These are phyloP conservation scores for Hansenula anomala DNA, from an alignment of 1,139 yeast genomes.

Conservation along the genomic window DNA sequence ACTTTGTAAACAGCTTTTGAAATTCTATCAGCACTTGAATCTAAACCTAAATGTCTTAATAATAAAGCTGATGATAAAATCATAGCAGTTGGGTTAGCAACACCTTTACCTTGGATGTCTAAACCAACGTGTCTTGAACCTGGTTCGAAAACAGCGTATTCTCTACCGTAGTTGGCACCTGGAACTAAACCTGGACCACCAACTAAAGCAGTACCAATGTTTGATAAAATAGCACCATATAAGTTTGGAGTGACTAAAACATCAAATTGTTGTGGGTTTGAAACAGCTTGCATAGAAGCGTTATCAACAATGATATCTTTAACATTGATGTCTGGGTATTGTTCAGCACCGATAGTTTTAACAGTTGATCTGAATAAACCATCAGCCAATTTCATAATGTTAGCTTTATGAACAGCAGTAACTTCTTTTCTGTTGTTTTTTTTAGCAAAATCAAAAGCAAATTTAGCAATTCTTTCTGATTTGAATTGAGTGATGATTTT, in stretches of 20 bases:
- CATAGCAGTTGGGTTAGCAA: conserved; percentile 98
- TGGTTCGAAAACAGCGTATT: conserved; percentile 97
- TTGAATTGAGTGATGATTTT: conserved; percentile 93
- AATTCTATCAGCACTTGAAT: conserved; percentile 78
- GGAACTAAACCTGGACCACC: conserved; percentile 99
- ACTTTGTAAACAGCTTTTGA: conserved; percentile 86
- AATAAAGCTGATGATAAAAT: conserved; percentile 84
- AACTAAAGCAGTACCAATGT: conserved; percentile 96
- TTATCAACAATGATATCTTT: conserved; percentile 97
- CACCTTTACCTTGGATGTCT: conserved; percentile 89
- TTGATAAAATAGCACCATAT: conserved; percentile 95
- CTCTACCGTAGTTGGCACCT: conserved; percentile 98
- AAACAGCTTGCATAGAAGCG: conserved; percentile 99
- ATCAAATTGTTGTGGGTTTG: conserved; percentile 96
- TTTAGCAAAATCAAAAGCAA: conserved; percentile 93
- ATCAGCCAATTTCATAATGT: conserved; percentile 98
- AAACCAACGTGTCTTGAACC: conserved; percentile 99
- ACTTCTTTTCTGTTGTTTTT: conserved; percentile 90
- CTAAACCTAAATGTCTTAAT: conserved; percentile 92
- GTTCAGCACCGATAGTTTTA: conserved; percentile 77
- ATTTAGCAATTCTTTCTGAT: conserved; percentile 96
- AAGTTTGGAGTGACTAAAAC: conserved; percentile 97
- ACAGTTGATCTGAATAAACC: conserved; percentile 96
- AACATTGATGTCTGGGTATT: conserved; percentile 80
- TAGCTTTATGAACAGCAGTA: conserved; percentile 98